Base-by-base conservation (phyloP, 75 land plant species). In the Gnetum montanum region DNA sequence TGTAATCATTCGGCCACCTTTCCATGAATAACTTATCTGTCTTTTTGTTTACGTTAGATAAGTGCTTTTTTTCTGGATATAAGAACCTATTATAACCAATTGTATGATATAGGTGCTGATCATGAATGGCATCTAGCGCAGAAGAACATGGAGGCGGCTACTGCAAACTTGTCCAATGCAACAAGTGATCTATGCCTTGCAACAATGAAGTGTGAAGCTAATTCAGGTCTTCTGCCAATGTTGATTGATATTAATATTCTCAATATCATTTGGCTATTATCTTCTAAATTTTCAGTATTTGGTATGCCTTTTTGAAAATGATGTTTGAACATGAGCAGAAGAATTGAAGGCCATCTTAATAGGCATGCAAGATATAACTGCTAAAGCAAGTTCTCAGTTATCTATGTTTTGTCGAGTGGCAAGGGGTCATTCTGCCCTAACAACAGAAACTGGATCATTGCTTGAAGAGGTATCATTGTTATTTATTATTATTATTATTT, bases 381-480 rank as follows among this genome's bases (percentile, higher is more conserved):
- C 31, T 72, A 94, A 92, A 69, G 78, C 81, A 18, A 65, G 81
- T 46, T 60, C 55, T 12, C 73, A 83, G 22, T 56, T 88, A 46
- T 70, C 93, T 59, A 74, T 83, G 40, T 85, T 75, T 62, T 46
- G 68, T 54, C 71, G 73, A 58, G 77, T 79, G 38, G 44, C 76
- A 15, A 73, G 69, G 67, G 66, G 70, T 6, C 83, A 84, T 62
- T 75, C 89, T 64, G 83, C 95, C 55, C 71, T 92, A 49, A 92
- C 97, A 43, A 73, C 85, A 43, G 97, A 88, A 48, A 78, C 80
- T 77, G 94, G 88, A 38, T 78, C 81, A 31, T 84, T 92, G 94
- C 83, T 92, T 71, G 97, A 92, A 41, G 97, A 92, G 94, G 97
- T 88, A 76, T 18, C n/a, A n/a, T n/a, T n/a, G n/a, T n/a, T n/a